Conservation (phyloP, 2,329 filamentous ascomycete genomes). For the Ciborinia camelliae region DNA sequence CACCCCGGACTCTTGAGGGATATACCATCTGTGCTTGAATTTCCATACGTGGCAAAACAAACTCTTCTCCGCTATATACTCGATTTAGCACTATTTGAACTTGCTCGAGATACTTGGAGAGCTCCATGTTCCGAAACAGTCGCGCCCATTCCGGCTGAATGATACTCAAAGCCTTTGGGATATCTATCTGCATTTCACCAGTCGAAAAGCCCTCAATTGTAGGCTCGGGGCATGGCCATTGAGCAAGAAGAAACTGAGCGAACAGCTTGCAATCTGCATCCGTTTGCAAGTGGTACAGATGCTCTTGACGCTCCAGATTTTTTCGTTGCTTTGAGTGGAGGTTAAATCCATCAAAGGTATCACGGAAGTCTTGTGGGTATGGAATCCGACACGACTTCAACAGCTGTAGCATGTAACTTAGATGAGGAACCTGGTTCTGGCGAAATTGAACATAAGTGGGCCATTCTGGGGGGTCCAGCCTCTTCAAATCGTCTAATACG, state of each 20-base stretch:
- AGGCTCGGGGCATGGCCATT: slow-evolving; percentile 46
- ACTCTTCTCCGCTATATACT: slow-evolving; percentile 22
- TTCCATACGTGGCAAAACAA: background rate
- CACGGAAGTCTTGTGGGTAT: slow-evolving; percentile 32
- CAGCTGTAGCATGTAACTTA: slow-evolving; percentile 36
- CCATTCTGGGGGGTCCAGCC: slow-evolving; percentile 39
- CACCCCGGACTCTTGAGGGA: slow-evolving; percentile 10
- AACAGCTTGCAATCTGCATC: slow-evolving; percentile 40
- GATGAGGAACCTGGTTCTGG: slow-evolving; percentile 36
- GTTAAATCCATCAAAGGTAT: background rate
- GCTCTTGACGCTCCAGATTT: slow-evolving; percentile 31
- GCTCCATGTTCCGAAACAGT: slow-evolving; percentile 47
- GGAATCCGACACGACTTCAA: slow-evolving; percentile 37
- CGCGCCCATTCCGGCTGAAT: slow-evolving; percentile 48
- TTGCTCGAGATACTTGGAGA: slow-evolving; percentile 44
- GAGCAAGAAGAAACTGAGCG: slow-evolving; percentile 42
- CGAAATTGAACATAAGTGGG: slow-evolving; percentile 40
- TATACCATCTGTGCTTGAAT: slow-evolving; percentile 17
- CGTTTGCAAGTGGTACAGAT: slow-evolving; percentile 35
- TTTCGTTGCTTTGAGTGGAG: slow-evolving; percentile 21
- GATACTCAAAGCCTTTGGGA: slow-evolving; percentile 39
- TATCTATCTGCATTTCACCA: slow-evolving; percentile 40
- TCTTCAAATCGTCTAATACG: slow-evolving; percentile 41
- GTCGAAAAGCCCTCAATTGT: slow-evolving; percentile 33
- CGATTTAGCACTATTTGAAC: slow-evolving; percentile 44